A percentile compares a stretch with the other conserved stretches of the same genome.
Evolutionary conservation across 805 yeast genomes (phyloP).

Genomic region (Saccharomycopsis oosterbeekiorum): DNA sequence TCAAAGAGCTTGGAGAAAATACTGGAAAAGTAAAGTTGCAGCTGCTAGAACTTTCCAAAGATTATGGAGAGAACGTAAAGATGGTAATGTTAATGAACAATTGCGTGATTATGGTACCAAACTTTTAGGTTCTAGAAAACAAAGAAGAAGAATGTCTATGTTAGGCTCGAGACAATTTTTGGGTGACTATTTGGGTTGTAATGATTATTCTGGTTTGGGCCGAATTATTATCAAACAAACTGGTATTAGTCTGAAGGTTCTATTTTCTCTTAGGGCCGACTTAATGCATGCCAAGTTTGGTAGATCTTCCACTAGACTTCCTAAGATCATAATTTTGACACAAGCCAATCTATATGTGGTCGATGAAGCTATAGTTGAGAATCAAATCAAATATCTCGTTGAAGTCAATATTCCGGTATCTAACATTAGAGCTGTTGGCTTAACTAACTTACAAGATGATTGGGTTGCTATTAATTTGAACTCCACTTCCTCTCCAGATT

Average conservation of each 20-base stretch:
- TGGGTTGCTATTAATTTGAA: conserved; percentile 72
- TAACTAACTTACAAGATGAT: conserved; percentile 78
- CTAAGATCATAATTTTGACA: conserved; percentile 66
- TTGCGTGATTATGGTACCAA: conserved; percentile 76
- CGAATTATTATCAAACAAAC: conserved; percentile 59
- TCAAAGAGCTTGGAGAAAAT: conserved; percentile 93
- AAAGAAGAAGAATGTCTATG: conserved; percentile 81
- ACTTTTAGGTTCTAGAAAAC: conserved; percentile 64
- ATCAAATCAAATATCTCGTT: conserved; percentile 44
- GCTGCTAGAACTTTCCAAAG: conserved; percentile 77
- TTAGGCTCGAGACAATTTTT: conserved; percentile 79
- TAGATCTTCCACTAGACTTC: conserved; percentile 72
- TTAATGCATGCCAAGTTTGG: conserved; percentile 80
- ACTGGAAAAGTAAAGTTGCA: conserved; percentile 68
- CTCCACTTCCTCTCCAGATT: conserved; percentile 51
- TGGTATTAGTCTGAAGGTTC: conserved; percentile 59
- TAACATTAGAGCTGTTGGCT: conserved; percentile 49
- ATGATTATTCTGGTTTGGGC: conserved; percentile 61
- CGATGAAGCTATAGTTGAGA: conserved; percentile 61
- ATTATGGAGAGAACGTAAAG: conserved; percentile 70
- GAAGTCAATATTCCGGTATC: conserved; percentile 57
- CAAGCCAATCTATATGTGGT: conserved; percentile 52
- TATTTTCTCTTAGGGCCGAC: conserved; percentile 78
- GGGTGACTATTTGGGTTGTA: conserved; percentile 92
- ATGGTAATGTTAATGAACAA: conserved; percentile 75